These are phyloP conservation scores for Talaromyces atroroseus DNA, from an alignment of 2,329 filamentous ascomycete species.

Conservation along the genomic window DNA sequence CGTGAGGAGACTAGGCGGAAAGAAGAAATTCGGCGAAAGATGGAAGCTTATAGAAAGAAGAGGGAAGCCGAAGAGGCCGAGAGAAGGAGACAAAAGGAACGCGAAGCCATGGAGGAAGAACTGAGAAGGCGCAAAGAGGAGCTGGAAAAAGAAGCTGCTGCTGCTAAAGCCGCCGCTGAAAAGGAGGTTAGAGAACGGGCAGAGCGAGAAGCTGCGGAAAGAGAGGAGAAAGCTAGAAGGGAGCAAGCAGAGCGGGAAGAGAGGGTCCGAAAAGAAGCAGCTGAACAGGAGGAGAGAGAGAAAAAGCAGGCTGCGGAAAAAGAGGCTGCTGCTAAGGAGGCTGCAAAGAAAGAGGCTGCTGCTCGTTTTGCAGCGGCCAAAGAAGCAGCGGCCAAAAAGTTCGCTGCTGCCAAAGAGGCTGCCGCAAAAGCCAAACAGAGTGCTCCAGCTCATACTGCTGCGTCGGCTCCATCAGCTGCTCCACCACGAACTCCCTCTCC, in stretches of 20 bases:
- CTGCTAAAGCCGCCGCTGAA: constrained; percentile 22
- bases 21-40: constrained; percentile 15
- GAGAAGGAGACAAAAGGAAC: constrained; percentile 34
- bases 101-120: constrained; percentile 37
- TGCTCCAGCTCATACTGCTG: constrained; percentile 19
- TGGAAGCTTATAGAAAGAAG: constrained; percentile 14
- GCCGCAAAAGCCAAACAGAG: constrained; percentile 19
- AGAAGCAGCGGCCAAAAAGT: constrained; percentile 30
- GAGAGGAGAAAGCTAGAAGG: constrained; percentile 23
- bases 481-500: constrained; percentile 34
- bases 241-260: constrained; percentile 32
- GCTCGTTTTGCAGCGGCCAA: constrained; percentile 18
- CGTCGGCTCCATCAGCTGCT: constrained; percentile 18
- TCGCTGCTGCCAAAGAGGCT: constrained; percentile 28
- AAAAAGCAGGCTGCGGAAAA: constrained; percentile 23
- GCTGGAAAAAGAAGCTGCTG: constrained; percentile 28
- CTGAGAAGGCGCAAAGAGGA: constrained; percentile 36
- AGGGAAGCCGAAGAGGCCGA: constrained; percentile 25
- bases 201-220: constrained; percentile 12
- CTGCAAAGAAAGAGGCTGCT: constrained; percentile 23
- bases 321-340: constrained; percentile 23
- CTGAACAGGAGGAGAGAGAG: constrained; percentile 17
- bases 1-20: constrained; percentile 15
- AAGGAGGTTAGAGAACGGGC: constrained; percentile 17
- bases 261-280: constrained; percentile 21